phyloP scores from a whole-genome alignment of 176 grass and related monocot species.

The Musa beccarii region DNA sequence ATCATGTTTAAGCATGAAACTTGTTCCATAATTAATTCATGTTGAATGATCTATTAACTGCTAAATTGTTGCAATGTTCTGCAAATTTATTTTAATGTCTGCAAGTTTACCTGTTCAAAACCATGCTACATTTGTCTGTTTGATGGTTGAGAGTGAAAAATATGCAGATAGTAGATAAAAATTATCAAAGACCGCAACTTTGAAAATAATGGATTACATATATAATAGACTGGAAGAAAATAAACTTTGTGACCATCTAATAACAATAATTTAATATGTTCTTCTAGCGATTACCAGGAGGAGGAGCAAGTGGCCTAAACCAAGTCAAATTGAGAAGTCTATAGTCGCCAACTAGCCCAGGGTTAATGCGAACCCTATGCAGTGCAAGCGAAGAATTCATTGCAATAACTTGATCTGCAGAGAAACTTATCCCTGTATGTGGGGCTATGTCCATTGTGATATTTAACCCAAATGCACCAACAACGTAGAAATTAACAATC shows the following conservation, averaged over 20 bases:
- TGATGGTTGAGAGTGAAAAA: constrained; percentile 3
- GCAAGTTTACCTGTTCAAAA: not conserved
- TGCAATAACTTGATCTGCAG: constrained; percentile 39
- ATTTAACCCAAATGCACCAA: constrained; percentile 92
- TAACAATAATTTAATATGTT: constrained; percentile 8
- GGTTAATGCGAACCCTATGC: constrained; percentile 65
- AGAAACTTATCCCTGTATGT: constrained; percentile 78
- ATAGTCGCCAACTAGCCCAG: constrained; percentile 75
- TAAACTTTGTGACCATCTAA: not conserved
- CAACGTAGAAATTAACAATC: constrained; percentile 95
- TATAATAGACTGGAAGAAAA: not conserved
- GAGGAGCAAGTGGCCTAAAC: constrained; percentile 50
- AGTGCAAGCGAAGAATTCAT: constrained; percentile 65
- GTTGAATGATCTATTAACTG: not conserved
- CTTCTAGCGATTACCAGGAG: constrained; percentile 50
- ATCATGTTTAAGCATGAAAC: not conserved
- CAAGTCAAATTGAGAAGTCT: constrained; percentile 90
- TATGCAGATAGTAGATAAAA: not conserved
- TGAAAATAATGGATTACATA: not conserved
- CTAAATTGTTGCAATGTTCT: not conserved
- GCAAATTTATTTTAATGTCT: not conserved
- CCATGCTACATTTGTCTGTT: not conserved
- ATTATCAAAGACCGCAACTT: no score
- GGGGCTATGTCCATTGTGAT: constrained; percentile 96
- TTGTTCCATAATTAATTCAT: not conserved